These are phyloP conservation scores for Kingdonia uniflora DNA, from an alignment of 164 flowering plant genomes.

Conservation along the genomic window DNA sequence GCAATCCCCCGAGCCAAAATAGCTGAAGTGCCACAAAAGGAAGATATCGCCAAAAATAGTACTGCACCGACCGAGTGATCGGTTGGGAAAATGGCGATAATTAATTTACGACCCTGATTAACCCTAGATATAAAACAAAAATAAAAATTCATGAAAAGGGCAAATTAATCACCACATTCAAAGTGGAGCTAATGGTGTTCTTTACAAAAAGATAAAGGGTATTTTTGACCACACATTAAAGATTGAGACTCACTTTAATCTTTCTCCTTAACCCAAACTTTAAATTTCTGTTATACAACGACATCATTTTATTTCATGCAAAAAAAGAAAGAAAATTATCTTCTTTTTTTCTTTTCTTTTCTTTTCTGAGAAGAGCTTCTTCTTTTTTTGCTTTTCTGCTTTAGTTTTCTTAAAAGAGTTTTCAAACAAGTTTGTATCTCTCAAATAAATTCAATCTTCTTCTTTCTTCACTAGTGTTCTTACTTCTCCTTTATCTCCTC, in stretches of 20 bases:
- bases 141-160: constrained; percentile 3
- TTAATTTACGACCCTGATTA: no score
- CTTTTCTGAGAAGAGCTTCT: background rate
- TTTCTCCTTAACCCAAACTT: no score
- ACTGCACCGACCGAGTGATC: no score
- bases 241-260: constrained; percentile 35
- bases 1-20: no score
- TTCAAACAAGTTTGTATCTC: no score
- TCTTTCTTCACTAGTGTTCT: constrained; percentile 8
- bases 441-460: constrained; percentile 8
- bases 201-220: constrained; percentile 47
- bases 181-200: constrained; percentile 4
- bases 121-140: no score
- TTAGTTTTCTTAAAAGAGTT: background rate
- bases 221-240: constrained; percentile 38
- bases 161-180: constrained; percentile 6
- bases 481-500: constrained; percentile 27
- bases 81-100: no score
- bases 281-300: constrained; percentile 62
- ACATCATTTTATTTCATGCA: constrained; percentile 18
- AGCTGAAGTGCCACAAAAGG: no score
- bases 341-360: no score
- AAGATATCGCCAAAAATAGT: no score
- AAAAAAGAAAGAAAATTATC: background rate
- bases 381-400: constrained; percentile 13